Conservation (phyloP, 129 eudicot species). For the Saussurea involucrata region DNA sequence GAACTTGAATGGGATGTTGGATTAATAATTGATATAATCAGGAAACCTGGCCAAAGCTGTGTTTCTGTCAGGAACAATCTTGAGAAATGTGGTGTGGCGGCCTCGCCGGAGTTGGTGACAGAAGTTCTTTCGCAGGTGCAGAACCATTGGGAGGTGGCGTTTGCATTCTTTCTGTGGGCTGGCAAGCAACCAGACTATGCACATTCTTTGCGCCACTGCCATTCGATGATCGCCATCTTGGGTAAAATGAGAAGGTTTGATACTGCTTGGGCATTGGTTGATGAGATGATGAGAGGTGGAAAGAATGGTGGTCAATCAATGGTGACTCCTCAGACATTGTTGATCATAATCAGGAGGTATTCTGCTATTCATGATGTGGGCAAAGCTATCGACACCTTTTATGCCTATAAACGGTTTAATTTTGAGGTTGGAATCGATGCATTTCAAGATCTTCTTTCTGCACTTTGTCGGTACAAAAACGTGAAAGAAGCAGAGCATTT, state of each 20-base stretch:
- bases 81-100: slow-evolving; percentile 41
- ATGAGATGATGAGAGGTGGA: slow-evolving; percentile 60
- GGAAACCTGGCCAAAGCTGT: slow-evolving; percentile 17
- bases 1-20: slow-evolving; percentile 27
- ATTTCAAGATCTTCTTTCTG: slow-evolving; percentile 71
- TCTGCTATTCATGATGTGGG: slow-evolving; percentile 80
- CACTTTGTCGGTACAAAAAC: slow-evolving; percentile 82
- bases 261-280: slow-evolving; percentile 65
- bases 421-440: slow-evolving; percentile 50
- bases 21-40: slow-evolving; percentile 43
- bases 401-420: slow-evolving; percentile 50
- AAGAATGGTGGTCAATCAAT: slow-evolving; percentile 33
- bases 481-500: slow-evolving; percentile 83
- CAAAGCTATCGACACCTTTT: slow-evolving; percentile 62
- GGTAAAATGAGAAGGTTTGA: slow-evolving; percentile 71
- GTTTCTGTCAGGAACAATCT: slow-evolving; percentile 40
- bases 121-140: slow-evolving; percentile 60
- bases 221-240: slow-evolving; percentile 72
- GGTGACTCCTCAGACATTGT: slow-evolving; percentile 61
- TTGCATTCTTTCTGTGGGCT: slow-evolving; percentile 77
- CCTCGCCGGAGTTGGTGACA: slow-evolving; percentile 45
- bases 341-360: slow-evolving; percentile 78
- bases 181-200: slow-evolving; percentile 50
- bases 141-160: slow-evolving; percentile 80
- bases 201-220: slow-evolving; percentile 54